Conservation (phyloP, 2,329 filamentous ascomycete genomes). For the Trichoderma brevicompactum region DNA sequence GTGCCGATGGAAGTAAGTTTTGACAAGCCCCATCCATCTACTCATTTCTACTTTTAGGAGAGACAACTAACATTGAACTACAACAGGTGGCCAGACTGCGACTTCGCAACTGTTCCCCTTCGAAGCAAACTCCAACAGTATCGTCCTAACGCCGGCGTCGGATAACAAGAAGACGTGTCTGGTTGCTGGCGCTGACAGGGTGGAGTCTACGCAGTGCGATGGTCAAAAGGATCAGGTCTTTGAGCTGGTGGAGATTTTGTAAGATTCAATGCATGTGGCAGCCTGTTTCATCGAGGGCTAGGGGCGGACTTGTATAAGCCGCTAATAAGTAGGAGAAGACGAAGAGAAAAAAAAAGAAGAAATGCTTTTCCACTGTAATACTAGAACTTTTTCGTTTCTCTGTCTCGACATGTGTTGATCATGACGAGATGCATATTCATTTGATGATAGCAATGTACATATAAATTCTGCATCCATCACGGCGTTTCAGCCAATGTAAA, state of each 20-base stretch:
- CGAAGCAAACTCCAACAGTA: conserved; percentile 43
- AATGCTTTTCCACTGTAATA: conserved; percentile 12
- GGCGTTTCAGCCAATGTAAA: no score
- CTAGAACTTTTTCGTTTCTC: conserved; percentile 10
- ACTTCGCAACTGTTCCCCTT: conserved; percentile 56
- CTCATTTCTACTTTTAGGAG: conserved; percentile 20
- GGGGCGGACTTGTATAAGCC: conserved; percentile 12
- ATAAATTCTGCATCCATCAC: not conserved
- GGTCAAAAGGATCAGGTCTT: conserved; percentile 34
- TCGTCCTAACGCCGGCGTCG: conserved; percentile 52
- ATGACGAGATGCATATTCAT: not conserved
- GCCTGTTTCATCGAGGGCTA: not conserved
- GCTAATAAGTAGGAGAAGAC: not conserved
- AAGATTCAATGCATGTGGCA: conserved; percentile 5
- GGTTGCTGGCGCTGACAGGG: conserved; percentile 30
- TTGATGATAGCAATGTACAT: conserved; percentile 16
- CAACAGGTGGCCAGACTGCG: conserved; percentile 50
- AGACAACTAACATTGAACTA: not conserved
- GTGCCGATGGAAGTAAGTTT: conserved; percentile 51
- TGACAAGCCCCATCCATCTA: not conserved
- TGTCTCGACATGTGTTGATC: conserved; percentile 1
- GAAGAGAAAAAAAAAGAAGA: not conserved
- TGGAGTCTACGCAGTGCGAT: conserved; percentile 38
- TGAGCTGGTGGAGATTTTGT: conserved; percentile 31
- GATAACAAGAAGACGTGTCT: conserved; percentile 42